Base-by-base conservation (phyloP, 495 filamentous ascomycete genomes). In the Delitschia confertaspora region DNA sequence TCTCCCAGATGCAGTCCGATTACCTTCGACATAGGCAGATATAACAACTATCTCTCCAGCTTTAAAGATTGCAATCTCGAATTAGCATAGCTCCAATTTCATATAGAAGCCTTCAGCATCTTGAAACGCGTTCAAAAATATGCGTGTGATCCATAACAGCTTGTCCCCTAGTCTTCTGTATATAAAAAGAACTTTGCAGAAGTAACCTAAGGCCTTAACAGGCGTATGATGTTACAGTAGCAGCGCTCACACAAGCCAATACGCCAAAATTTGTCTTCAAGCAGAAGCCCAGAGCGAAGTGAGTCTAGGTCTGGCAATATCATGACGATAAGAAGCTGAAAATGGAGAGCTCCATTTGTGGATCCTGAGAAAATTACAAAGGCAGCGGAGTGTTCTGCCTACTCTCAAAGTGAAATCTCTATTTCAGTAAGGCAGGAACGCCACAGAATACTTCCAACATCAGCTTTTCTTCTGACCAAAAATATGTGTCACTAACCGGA, bases 151-250 rank as follows among this genome's bases (percentile, higher is more conserved):
- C 7, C 24, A 23, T 1, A 45, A 18, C 13, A 9, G 23, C 11
- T 17, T 45, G 4, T 41, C 42, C 13, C 8, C 41, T 2, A 34
- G 45, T 22, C 56, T 58, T 37, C 25, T 25, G 14, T 21, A 45
- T 8, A 53, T 66, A 7, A 55, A 54, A 33, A 45, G 52, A 13
- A 56, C 61, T 3, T 65, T 62, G 1, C 35, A 41, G 8, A 48
- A 59, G 35, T 53, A 67, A 3, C 59, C 67, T 38, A 49, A 64
- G 53, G 59, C 60, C 8, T 43, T 67, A 14, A 50, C 43, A 10
- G 46, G 38, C 38, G 57, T 60, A 6, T 69, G 65, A 47, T 50
- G 46, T 17, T 55, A 47, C 23, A 18, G 39, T 6, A 31, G 46
- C 18, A 46, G 53, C 1, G 45, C 49, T 14, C 65, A 65, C 39